These are phyloP conservation scores for Zymoseptoria passerinii DNA, from an alignment of 2,329 filamentous ascomycete genomes.

Conservation along the genomic window DNA sequence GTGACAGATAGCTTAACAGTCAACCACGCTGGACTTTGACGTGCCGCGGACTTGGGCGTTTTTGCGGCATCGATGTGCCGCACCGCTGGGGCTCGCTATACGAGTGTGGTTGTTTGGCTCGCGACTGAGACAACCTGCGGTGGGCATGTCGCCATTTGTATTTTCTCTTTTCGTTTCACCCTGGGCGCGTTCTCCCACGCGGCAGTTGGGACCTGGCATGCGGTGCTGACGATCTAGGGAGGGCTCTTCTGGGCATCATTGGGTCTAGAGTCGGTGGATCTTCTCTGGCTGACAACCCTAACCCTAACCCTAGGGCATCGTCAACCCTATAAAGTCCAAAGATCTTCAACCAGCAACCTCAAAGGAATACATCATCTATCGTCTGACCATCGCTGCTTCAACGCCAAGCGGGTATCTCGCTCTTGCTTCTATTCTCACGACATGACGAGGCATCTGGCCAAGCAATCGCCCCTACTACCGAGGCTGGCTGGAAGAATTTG, in stretches of 20 bases:
- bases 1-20: neutral
- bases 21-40: neutral
- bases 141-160: no score
- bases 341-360: no score
- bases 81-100: neutral
- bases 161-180: neutral
- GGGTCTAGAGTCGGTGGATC: no score
- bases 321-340: neutral
- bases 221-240: neutral
- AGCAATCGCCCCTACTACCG: neutral
- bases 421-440: no score
- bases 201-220: neutral
- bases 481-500: neutral
- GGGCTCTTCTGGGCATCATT: no score
- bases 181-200: neutral
- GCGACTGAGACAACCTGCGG: neutral
- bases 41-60: neutral
- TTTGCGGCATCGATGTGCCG: neutral
- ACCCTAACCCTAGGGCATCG: neutral
- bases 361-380: no score
- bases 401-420: no score
- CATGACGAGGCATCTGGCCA: neutral
- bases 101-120: neutral
- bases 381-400: no score
- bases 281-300: neutral